phyloP scores from a whole-genome alignment of 164 flowering plant species.

The Sextonia rubra region DNA sequence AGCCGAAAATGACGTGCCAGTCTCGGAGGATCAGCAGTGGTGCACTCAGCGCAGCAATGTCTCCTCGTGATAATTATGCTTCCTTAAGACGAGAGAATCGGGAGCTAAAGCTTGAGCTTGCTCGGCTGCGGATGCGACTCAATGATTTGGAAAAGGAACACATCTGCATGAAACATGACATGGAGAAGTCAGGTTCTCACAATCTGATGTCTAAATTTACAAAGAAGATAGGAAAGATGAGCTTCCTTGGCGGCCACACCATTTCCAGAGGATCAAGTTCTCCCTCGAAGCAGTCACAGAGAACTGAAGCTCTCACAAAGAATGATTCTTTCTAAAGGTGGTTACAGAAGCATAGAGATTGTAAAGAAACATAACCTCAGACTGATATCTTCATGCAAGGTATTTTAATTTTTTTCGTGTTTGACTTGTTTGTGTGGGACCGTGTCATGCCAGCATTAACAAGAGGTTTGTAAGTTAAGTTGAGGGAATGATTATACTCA shows the following conservation, averaged over 20 bases:
- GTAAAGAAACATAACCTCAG: no score
- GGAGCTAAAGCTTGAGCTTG: conserved; percentile 87
- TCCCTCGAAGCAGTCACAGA: conserved; percentile 59
- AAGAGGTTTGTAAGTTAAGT: no score
- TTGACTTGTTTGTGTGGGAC: no score
- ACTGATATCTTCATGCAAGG: no score
- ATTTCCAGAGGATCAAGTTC: conserved; percentile 81
- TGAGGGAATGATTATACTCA: no score
- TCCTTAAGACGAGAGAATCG: conserved; percentile 86
- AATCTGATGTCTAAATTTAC: conserved; percentile 75
- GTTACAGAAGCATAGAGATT: no score
- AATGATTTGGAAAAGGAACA: conserved; percentile 93
- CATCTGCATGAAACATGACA: conserved; percentile 79
- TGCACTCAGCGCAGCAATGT: conserved; percentile 88
- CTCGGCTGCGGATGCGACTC: conserved; percentile 81
- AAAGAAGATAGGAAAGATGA: conserved; percentile 62
- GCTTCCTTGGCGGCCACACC: conserved; percentile 54
- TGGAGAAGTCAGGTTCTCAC: conserved; percentile 65
- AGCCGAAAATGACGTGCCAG: conserved; percentile 57
- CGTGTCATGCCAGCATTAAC: no score
- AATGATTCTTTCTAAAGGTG: no score
- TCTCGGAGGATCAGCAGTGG: conserved; percentile 90
- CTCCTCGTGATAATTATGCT: conserved; percentile 94
- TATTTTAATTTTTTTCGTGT: no score
- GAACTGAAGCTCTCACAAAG: no score